Conservation (phyloP, 805 yeast genomes). For the Nematodospora valgi region DNA sequence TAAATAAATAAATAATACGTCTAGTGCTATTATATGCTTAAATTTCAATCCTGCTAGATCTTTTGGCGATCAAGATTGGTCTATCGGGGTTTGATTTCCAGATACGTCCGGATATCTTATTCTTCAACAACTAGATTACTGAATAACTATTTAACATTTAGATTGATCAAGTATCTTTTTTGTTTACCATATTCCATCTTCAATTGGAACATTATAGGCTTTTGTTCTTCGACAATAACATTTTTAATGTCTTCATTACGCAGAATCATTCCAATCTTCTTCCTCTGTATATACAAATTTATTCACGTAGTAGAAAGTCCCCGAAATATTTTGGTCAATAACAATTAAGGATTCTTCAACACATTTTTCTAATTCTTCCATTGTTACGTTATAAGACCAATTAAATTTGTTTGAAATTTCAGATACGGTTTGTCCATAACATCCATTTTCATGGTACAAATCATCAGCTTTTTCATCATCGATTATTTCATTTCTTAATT, state of each 20-base stretch:
- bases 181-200: constrained; percentile 9
- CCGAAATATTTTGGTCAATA: constrained; percentile 66
- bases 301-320: constrained; percentile 61
- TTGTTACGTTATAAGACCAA: constrained; percentile 66
- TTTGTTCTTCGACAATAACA: constrained; percentile 17
- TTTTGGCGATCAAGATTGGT: constrained; percentile 2
- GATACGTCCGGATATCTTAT: no score
- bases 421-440: constrained; percentile 33
- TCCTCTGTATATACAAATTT: constrained; percentile 13
- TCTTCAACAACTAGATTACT: no score
- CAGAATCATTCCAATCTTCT: constrained; percentile 12
- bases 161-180: no score
- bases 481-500: constrained; percentile 14
- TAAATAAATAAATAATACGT: no score
- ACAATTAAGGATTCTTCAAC: constrained; percentile 56
- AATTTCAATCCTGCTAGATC: constrained; percentile 12
- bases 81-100: no score
- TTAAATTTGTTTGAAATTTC: constrained; percentile 49
- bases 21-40: neutral
- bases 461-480: constrained; percentile 14
- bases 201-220: constrained; percentile 13
- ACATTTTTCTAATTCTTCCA: constrained; percentile 60
- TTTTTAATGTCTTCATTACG: constrained; percentile 10
- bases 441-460: constrained; percentile 14
- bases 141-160: no score